Evolutionary conservation across 192 early-diverging fungal species (phyloP).

Genomic region (Mortierella alpina): DNA sequence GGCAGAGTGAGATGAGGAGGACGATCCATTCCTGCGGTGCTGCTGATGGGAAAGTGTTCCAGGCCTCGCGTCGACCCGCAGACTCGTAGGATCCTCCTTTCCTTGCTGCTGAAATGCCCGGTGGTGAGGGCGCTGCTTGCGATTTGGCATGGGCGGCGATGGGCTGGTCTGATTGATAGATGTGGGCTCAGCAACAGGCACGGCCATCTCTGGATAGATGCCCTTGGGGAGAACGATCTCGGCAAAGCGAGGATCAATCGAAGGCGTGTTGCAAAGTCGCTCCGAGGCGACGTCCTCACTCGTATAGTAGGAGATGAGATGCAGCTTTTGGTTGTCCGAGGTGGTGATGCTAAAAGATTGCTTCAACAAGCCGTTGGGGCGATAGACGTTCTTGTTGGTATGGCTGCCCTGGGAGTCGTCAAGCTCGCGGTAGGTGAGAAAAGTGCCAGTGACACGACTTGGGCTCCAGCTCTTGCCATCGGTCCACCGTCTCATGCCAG

Average conservation of each 20-base stretch:
- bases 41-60: constrained; percentile 22
- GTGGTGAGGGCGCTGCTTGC: constrained; percentile 23
- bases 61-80: constrained; percentile 14
- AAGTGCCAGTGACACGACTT: constrained; percentile 87
- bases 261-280: constrained; percentile 71
- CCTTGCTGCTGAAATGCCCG: constrained; percentile 11
- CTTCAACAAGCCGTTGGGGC: constrained; percentile 87
- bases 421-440: constrained; percentile 90
- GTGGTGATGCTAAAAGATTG: constrained; percentile 93
- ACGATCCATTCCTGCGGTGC: constrained; percentile 37
- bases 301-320: constrained; percentile 91
- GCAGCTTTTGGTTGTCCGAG: constrained; percentile 79
- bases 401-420: constrained; percentile 55
- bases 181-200: background rate
- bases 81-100: constrained; percentile 27
- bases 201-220: constrained; percentile 82
- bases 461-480: constrained; percentile 94
- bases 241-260: constrained; percentile 70
- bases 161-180: constrained; percentile 19
- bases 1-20: constrained; percentile 24
- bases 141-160: constrained; percentile 35
- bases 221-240: constrained; percentile 79
- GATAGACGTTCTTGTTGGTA: constrained; percentile 61
- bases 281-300: constrained; percentile 78
- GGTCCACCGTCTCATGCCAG: constrained; percentile 94